Evolutionary conservation across 192 early-diverging fungal genomes (phyloP).

Genomic region (Entomortierella parvispora): DNA sequence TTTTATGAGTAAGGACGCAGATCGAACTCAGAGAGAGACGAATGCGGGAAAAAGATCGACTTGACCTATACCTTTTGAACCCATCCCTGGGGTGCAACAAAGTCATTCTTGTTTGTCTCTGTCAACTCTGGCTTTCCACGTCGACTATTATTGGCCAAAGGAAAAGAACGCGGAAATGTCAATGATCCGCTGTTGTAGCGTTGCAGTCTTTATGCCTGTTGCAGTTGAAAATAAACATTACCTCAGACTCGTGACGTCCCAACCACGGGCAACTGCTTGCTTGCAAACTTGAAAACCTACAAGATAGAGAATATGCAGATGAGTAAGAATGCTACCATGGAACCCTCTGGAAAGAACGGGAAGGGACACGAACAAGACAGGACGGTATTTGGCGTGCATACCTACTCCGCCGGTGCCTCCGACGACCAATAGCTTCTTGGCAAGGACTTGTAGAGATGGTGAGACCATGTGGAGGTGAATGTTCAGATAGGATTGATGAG

Average conservation of each 20-base stretch:
- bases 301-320: neutral
- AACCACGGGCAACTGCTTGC: slow-evolving; percentile 53
- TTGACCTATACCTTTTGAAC: slow-evolving; percentile 17
- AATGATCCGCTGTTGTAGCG: neutral
- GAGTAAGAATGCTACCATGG: no score
- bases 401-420: slow-evolving; percentile 51
- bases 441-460: slow-evolving; percentile 39
- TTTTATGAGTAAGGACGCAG: neutral
- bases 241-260: slow-evolving; percentile 65
- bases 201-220: neutral
- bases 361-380: no score
- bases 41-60: neutral
- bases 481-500: neutral
- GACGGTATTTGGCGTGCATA: no score
- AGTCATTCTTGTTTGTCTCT: slow-evolving; percentile 62
- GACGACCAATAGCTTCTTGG: slow-evolving; percentile 45
- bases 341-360: no score
- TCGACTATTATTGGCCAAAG: slow-evolving; percentile 1
- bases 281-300: slow-evolving; percentile 60
- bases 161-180: neutral
- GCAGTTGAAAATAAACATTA: no score
- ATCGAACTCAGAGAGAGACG: neutral
- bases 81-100: slow-evolving; percentile 55
- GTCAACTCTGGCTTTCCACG: slow-evolving; percentile 27
- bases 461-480: slow-evolving; percentile 19